phyloP scores from a whole-genome alignment of 1,284 basidiomycete species.

The Ceratorhiza oryzae-sativae region DNA sequence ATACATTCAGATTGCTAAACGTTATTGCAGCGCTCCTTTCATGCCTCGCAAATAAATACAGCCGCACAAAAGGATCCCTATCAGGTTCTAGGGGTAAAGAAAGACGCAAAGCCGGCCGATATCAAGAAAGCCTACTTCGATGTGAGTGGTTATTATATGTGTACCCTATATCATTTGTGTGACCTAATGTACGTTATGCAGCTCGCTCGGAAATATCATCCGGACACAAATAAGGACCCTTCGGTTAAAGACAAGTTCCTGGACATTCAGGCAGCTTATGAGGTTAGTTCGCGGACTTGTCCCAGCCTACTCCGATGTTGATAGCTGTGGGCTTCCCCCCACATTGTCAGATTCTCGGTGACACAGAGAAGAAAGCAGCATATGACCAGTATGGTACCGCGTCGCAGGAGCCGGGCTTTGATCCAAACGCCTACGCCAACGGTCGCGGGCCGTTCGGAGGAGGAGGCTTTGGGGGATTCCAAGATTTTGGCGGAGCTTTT shows the following conservation, averaged over 20 bases:
- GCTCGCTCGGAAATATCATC: conserved; percentile 98
- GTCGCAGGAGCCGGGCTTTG: conserved; percentile 92
- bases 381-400: conserved; percentile 96
- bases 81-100: conserved; percentile 84
- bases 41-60: conserved; percentile 64
- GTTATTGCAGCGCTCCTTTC: conserved; percentile 69
- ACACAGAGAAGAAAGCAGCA: conserved; percentile 90
- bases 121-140: conserved; percentile 98
- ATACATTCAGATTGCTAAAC: background rate
- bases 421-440: conserved; percentile 77
- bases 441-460: conserved; percentile 59
- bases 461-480: conserved; percentile 71
- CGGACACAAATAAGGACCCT: conserved; percentile 95
- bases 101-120: conserved; percentile 83
- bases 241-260: conserved; percentile 92
- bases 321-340: conserved; percentile 18
- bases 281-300: conserved; percentile 63
- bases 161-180: conserved; percentile 22
- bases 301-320: background rate
- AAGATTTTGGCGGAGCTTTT: conserved; percentile 74
- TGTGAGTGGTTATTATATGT: conserved; percentile 58
- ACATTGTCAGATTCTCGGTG: conserved; percentile 78
- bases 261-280: conserved; percentile 97
- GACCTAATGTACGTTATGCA: conserved; percentile 50
- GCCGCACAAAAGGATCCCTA: conserved; percentile 88